Evolutionary conservation across 2,329 filamentous ascomycete genomes (phyloP), one percentile per base, ranked within the genome.

Genomic region (Xylariaceae sp.): DNA sequence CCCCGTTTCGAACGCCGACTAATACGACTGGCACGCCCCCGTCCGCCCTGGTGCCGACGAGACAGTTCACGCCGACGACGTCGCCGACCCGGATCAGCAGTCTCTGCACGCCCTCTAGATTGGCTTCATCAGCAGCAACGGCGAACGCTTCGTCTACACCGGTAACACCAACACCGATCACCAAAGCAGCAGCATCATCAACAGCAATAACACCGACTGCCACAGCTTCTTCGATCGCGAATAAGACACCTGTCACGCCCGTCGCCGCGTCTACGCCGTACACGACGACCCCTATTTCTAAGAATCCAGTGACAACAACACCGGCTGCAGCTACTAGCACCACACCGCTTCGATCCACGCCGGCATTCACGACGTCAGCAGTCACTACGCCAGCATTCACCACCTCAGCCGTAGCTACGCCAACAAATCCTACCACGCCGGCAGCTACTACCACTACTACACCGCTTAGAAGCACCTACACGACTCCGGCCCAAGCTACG

Each of bases 11-110:
- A 60, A 76, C 84, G 65, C 78, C 83, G 56, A 83, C 23, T 30
- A 84, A 66, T 85, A 30, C 84, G 17, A 82, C 85, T 17, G 80
- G 82, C 23, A n/a, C 42, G 10, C 89, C 88, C 8, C 86, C 88
- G 2, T 88, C 83, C 39, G 76, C 82, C n/a, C 11, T 51, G 51
- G 23, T 39, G 30, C 74, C 89, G 58, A 74, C 89, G 58, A 82
- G 86, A 67, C 81, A 87, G 64, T 83, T 83, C 7, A 88, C 86
- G 2, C 85, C 88, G 3, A 82, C 81, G 47, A 78, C 80, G 53
- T 86, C 87, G 34, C 84, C 87, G 1, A 79, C 82, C 39, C 83
- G 82, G 58, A 70, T 71, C 55, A 70, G 69, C 60, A 75, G 74
- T 50, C 67, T 73, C n/a, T 76, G 73, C 11, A 79, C 77, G 5